phyloP scores from a whole-genome alignment of 257 asterid genomes.

The Catharanthus roseus region DNA sequence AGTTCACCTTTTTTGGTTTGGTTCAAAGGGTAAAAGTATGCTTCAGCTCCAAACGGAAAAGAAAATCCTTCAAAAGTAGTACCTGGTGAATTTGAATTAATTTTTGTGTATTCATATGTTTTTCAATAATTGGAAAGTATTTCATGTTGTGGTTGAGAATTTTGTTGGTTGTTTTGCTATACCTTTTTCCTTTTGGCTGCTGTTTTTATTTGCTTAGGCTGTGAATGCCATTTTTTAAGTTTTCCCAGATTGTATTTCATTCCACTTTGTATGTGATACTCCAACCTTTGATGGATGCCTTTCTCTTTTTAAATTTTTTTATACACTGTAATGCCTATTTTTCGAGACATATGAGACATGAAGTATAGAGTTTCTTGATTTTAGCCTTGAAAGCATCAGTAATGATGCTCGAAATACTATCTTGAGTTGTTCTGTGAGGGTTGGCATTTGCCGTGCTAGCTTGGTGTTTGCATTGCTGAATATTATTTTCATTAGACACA shows the following conservation, averaged over 20 bases:
- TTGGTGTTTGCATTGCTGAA: background rate
- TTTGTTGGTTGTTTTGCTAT: background rate
- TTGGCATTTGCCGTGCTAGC: background rate
- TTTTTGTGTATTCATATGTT: constrained; percentile 6
- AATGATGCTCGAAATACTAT: background rate
- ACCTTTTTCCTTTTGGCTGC: background rate
- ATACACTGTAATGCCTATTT: background rate
- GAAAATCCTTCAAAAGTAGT: constrained; percentile 79
- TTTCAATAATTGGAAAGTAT: background rate
- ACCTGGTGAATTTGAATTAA: constrained; percentile 53
- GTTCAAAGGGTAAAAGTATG: constrained; percentile 89
- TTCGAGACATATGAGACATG: background rate
- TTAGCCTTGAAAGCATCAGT: background rate
- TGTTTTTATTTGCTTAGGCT: background rate
- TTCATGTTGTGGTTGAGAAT: background rate
- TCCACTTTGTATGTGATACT: background rate
- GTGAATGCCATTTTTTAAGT: background rate
- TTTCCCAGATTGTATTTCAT: background rate
- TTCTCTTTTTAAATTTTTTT: too few relatives aligned
- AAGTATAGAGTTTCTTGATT: too few relatives aligned
- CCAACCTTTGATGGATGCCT: background rate
- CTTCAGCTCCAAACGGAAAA: constrained; percentile 53
- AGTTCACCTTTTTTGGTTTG: constrained; percentile 67
- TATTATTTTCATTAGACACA: background rate
- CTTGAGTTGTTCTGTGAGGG: background rate